Percentiles rank a stretch among this genome's conserved stretches.
These are phyloP conservation scores for Penicillium sp. DNA, from an alignment of 2,329 filamentous ascomycete genomes.

Conservation along the genomic window DNA sequence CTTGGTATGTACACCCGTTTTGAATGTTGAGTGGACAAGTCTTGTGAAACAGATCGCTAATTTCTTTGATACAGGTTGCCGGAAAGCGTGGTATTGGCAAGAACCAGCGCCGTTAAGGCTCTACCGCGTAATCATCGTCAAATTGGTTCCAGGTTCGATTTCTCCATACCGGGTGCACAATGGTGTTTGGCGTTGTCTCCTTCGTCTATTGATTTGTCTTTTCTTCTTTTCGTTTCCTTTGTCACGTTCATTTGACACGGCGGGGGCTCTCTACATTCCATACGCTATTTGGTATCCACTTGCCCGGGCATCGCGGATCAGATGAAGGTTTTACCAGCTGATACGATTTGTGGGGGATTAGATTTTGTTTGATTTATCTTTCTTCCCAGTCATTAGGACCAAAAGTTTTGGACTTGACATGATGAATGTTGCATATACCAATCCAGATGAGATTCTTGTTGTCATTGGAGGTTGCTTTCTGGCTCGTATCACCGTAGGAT, in stretches of 20 bases:
- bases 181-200: conserved; percentile 30
- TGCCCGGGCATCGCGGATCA: neutral
- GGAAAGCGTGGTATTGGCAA: conserved; percentile 96
- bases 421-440: conserved; percentile 31
- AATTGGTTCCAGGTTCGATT: conserved; percentile 23
- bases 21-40: neutral
- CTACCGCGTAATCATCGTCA: conserved; percentile 30
- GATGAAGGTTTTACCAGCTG: conserved; percentile 17
- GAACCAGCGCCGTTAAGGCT: conserved; percentile 55
- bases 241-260: conserved; percentile 20
- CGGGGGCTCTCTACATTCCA: conserved; percentile 12
- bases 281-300: conserved; percentile 8
- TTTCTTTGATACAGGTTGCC: conserved; percentile 61
- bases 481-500: neutral
- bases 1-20: conserved; percentile 65
- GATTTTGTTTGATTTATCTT: neutral
- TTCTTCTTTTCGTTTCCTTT: conserved; percentile 10
- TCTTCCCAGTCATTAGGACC: conserved; percentile 26
- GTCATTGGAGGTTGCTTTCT: neutral
- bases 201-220: conserved; percentile 11
- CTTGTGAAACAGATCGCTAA: conserved; percentile 18
- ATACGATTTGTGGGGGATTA: conserved; percentile 21
- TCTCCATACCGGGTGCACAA: conserved; percentile 33
- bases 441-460: conserved; percentile 24
- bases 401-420: conserved; percentile 33